Percentiles rank a stretch among this genome's conserved stretches.
Conservation (phyloP, 495 filamentous ascomycete genomes). For the Usnea hakonensis region DNA sequence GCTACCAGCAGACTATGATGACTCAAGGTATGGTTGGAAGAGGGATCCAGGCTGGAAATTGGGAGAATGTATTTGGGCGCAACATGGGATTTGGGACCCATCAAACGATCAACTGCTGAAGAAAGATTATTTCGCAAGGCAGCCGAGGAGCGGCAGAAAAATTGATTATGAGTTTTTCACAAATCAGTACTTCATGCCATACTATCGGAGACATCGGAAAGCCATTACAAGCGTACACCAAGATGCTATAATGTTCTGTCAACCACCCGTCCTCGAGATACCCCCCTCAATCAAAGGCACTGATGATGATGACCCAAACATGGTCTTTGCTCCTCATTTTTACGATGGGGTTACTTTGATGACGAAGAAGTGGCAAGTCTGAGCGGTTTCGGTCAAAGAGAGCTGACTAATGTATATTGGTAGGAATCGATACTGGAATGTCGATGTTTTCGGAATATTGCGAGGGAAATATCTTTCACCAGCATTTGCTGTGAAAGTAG, state of each 20-base stretch:
- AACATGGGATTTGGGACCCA: conserved; percentile 93
- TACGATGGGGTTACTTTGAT: conserved; percentile 95
- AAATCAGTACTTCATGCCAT: conserved; percentile 78
- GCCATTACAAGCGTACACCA: conserved; percentile 68
- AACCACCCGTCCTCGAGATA: conserved; percentile 85
- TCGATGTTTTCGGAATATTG: conserved; percentile 88
- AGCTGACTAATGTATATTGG: conserved; percentile 12
- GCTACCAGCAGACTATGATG: conserved; percentile 73
- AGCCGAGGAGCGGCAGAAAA: conserved; percentile 58
- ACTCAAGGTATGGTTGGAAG: conserved; percentile 82
- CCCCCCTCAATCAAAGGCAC: conserved; percentile 85
- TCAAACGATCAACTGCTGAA: conserved; percentile 64
- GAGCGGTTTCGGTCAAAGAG: background rate
- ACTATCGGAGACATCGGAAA: conserved; percentile 69
- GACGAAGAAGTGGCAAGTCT: conserved; percentile 82
- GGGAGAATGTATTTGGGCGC: conserved; percentile 92
- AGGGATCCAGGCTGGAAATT: conserved; percentile 83
- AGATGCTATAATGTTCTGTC: conserved; percentile 78
- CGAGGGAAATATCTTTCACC: conserved; percentile 82
- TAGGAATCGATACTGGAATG: conserved; percentile 88
- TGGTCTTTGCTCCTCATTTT: conserved; percentile 91
- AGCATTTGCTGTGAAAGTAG: conserved; percentile 83
- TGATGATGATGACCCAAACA: conserved; percentile 74
- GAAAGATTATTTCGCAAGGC: conserved; percentile 82
- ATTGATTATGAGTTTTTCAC: conserved; percentile 80